Evolutionary conservation across 2,329 filamentous ascomycete species (phyloP).

Genomic region (Trichoderma sp.): DNA sequence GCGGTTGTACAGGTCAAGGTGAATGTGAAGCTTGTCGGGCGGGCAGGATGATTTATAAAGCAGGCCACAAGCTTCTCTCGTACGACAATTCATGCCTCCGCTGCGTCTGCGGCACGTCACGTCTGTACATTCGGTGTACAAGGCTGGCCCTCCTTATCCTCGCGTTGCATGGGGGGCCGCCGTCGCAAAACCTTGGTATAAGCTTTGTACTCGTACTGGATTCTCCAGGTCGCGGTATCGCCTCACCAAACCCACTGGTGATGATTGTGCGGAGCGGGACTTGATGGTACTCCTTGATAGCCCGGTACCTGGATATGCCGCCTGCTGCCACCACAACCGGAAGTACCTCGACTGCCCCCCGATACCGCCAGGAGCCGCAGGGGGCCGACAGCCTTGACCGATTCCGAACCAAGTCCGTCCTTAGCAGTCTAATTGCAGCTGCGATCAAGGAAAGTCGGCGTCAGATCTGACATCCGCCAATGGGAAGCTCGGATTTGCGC

Average conservation of each 20-base stretch:
- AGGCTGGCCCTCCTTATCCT: background rate
- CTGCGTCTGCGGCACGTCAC: background rate
- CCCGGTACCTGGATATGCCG: background rate
- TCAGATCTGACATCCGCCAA: constrained; percentile 12
- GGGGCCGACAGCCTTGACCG: background rate
- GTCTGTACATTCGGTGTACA: constrained; percentile 6
- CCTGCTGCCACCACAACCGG: background rate
- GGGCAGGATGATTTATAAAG: constrained; percentile 8
- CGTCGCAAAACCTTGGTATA: background rate
- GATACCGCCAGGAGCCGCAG: background rate
- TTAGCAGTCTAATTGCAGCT: background rate
- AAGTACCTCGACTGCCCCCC: background rate
- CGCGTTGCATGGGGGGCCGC: background rate
- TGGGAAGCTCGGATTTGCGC: background rate
- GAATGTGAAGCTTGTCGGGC: background rate
- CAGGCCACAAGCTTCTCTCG: background rate
- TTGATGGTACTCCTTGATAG: background rate
- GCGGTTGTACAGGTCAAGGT: background rate
- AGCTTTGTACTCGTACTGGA: background rate
- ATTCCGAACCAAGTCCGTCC: constrained; percentile 9
- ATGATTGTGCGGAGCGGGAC: constrained; percentile 8
- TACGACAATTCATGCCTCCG: constrained; percentile 17
- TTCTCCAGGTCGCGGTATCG: background rate
- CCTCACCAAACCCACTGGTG: background rate
- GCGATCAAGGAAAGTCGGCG: background rate